Base-by-base conservation (phyloP, 345 rosid species). In the Xanthoceras sorbifolium region DNA sequence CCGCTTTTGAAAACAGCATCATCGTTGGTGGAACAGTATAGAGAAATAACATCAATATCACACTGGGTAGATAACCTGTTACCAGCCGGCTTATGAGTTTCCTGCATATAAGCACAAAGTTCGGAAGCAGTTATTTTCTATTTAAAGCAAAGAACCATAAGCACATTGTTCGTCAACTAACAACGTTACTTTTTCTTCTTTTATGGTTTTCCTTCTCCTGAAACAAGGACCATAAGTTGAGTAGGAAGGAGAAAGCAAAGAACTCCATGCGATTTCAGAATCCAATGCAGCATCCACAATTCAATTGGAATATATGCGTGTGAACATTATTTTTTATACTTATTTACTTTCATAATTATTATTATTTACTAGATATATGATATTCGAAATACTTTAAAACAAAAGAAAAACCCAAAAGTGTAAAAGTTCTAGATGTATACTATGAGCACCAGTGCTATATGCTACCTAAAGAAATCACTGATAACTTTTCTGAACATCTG, bases 51-150 rank as follows among this genome's bases (percentile, higher is more conserved):
- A 90, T 83, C 83, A 96, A 74, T 67, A 92, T 80, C 81, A 96
- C 99, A 87, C 99, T 93, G 63, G 99, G 99, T 79, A 96, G 85
- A 85, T 96, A 96, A 66, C 99, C 99, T 55, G 98, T 92, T 66
- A 96, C 81, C 83, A 96, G 67, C 82, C 74, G 90, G 59, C 15
- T 82, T 74, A 96, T 76, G 42, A 69, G 80, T 75, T 42, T 78
- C 83, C 94, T 92, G 90, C 86, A 79, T 4, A 76, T 6, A 67
- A 77, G 76, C 61, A 69, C 44, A 74, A 18, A 63, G 29, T 68
- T 67, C 32, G 67, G 25, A 60, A 70, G 60, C 14, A 68, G 52
- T 40, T 44, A 22, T 28, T 36, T 28, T 48, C 23, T n/a, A 71
- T 25, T 60, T 31, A 31, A 63, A 17, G 36, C 48, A n/a, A n/a